Evolutionary conservation across 1,139 yeast species (phyloP), one percentile per base, ranked within the genome.

Genomic region (Meyerozyma sp.): DNA sequence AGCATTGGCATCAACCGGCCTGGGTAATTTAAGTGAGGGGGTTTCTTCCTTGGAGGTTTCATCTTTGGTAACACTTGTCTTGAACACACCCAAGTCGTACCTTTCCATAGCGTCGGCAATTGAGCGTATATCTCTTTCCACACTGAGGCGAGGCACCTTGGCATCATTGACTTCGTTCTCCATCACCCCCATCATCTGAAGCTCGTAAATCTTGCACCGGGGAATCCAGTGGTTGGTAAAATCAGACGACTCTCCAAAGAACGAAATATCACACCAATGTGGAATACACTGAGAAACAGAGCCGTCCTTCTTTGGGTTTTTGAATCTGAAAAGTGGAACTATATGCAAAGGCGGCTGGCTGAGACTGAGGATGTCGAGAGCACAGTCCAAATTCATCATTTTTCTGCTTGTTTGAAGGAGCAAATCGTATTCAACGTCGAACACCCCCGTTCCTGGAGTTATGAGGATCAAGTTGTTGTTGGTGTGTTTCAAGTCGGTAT

Each of bases 151-250:
- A 32, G 80, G 82, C 23, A 88, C 77, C 13, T 81, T 74, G 29
- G 83, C 77, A 8, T 82, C 78, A 51, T 80, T 80, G 41, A 82
- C 72, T 56, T 91, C 97, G 53, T 86, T 88, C 54, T 91, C 98
- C 84, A 91, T 89, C 5, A 91, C 79, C 0, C 98, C 98, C 95
- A 91, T 91, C 98, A 93, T 94, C 61, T 93, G 98, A 20, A 94
- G 66, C 55, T 91, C 98, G 60, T 93, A 91, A 41, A 94, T 90
- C 57, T 89, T 90, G 62, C 97, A 90, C 30, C 95, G 71, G 1
- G 98, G 97, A 25, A 84, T 78, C 97, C 98, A 93, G 52, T 84
- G 87, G 36, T 73, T 72, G 14, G 72, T 63, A 16, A 61, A 68
- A 16, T 67, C 66, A n/a, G 70, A 59, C 10, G 55, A 52, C 30